These are phyloP conservation scores for Skeletonema grethae DNA, from an alignment of 108 stramenopile species.

Conservation along the genomic window DNA sequence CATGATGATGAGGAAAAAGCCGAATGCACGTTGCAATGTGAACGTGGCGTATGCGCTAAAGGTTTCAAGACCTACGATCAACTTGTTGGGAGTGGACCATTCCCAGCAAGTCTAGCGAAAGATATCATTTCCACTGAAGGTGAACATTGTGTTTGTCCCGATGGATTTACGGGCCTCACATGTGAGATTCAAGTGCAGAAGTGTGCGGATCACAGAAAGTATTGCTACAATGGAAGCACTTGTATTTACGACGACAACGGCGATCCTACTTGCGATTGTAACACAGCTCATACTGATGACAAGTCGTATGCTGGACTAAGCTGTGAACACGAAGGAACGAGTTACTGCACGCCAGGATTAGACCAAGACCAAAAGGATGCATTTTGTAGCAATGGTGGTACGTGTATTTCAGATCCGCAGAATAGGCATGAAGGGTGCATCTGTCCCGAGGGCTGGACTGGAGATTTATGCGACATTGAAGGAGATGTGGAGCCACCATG, in stretches of 20 bases:
- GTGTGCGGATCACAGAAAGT: constrained; percentile 19
- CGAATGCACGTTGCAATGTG: constrained; percentile 29
- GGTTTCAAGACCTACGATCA: constrained; percentile 37
- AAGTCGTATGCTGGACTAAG: constrained; percentile 29
- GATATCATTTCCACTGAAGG: constrained; percentile 36
- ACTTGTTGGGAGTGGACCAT: constrained; percentile 28
- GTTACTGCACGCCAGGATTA: constrained; percentile 22
- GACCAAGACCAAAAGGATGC: constrained; percentile 45
- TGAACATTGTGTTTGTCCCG: constrained; percentile 47
- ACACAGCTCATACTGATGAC: constrained; percentile 28
- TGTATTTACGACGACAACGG: constrained; percentile 37
- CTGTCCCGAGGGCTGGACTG: constrained; percentile 37
- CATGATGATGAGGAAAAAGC: constrained; percentile 16
- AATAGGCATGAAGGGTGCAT: constrained; percentile 29
- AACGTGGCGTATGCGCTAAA: constrained; percentile 36
- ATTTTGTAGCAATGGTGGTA: constrained; percentile 39
- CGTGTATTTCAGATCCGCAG: constrained; percentile 30
- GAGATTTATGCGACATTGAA: constrained; percentile 43
- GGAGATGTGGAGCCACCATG: constrained; percentile 31
- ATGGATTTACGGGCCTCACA: constrained; percentile 35
- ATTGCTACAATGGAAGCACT: constrained; percentile 47
- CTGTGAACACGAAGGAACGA: constrained; percentile 38
- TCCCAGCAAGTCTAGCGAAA: constrained; percentile 22
- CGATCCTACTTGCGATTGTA: constrained; percentile 37
- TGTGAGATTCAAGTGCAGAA: constrained; percentile 42